Evolutionary conservation across 345 rosid species (phyloP).

Genomic region (Linum tenue): DNA sequence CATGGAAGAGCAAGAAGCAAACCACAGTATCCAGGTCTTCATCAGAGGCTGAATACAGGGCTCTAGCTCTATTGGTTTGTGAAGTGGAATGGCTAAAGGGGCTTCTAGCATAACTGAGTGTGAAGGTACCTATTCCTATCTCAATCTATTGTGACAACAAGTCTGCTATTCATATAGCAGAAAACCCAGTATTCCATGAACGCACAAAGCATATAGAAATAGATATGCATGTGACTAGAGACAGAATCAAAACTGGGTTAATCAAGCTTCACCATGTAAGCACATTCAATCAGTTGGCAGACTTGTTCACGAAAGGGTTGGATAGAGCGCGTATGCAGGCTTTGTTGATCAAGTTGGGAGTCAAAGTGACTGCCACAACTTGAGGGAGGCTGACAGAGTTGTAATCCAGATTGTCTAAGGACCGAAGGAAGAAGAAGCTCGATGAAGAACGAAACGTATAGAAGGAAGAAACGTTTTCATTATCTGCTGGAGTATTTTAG

Average conservation of each 20-base stretch:
- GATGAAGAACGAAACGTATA: too few species aligned
- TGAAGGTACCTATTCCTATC: neutral
- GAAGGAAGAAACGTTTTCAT: too few species aligned
- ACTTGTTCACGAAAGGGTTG: neutral
- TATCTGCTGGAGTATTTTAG: too few species aligned
- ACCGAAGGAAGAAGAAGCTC: too few species aligned
- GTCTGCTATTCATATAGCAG: neutral
- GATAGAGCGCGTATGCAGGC: too few species aligned
- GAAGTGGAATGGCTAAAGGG: neutral
- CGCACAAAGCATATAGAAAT: neutral
- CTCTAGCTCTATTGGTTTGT: neutral
- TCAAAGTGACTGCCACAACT: too few species aligned
- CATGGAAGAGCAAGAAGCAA: neutral
- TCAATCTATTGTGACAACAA: neutral
- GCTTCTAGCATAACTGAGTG: neutral
- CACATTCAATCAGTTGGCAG: neutral
- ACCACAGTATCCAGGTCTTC: neutral
- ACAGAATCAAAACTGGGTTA: neutral
- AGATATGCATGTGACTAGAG: neutral
- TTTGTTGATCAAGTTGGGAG: too few species aligned
- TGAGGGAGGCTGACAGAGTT: too few species aligned
- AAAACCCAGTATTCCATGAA: neutral
- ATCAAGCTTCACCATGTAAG: neutral
- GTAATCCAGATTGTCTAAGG: too few species aligned
- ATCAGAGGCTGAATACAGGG: neutral